A percentile compares a stretch with the other conserved stretches of the same genome.
Evolutionary conservation across 2,329 filamentous ascomycete species (phyloP).

Genomic region (Raffaelea arxii): DNA sequence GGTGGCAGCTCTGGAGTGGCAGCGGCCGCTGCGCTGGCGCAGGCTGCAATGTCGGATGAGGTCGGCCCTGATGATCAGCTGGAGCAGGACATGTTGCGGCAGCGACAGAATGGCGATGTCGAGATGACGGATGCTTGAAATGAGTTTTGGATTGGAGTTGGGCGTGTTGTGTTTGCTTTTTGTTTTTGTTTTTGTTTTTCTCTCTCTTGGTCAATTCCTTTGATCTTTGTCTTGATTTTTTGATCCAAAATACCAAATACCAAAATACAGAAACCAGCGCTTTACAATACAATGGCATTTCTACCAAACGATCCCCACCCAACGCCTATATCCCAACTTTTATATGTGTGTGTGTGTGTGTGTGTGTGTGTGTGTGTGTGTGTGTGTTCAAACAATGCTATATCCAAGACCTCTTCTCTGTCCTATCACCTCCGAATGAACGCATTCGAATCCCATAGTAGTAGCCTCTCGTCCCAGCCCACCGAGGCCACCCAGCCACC

Average conservation of each 20-base stretch:
- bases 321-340: too few relatives aligned
- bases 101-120: constrained; percentile 5
- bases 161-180: not conserved
- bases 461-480: constrained; percentile 85
- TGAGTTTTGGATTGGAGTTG: not conserved
- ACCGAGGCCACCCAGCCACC: constrained; percentile 94
- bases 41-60: constrained; percentile 9
- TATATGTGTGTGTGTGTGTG: too few relatives aligned
- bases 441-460: constrained; percentile 80
- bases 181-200: not conserved
- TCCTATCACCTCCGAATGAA: constrained; percentile 22
- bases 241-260: too few relatives aligned
- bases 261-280: too few relatives aligned
- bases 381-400: too few relatives aligned
- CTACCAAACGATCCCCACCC: too few relatives aligned
- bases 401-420: too few relatives aligned
- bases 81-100: constrained; percentile 11
- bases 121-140: constrained; percentile 5
- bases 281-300: too few relatives aligned
- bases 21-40: constrained; percentile 5
- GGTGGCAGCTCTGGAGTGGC: not conserved
- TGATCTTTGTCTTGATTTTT: too few relatives aligned
- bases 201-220: not conserved
- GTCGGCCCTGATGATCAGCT: constrained; percentile 12
- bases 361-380: too few relatives aligned